Base-by-base conservation (phyloP, 75 land plant species). In the Cunninghamia lanceolata region DNA sequence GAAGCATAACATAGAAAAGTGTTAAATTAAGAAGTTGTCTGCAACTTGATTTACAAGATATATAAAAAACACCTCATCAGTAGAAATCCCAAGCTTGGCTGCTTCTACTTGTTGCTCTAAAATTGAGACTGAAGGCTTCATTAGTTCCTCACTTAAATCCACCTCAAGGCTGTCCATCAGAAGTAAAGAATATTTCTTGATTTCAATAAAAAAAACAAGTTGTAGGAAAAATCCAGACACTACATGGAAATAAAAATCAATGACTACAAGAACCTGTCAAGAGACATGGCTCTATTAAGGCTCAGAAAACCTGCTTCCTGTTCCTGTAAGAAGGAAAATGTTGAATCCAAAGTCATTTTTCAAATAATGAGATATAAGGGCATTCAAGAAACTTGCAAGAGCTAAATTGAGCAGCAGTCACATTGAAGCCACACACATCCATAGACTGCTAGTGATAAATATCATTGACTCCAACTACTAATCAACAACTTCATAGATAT, bases 231-330 rank as follows among this genome's bases (percentile, higher is more conserved):
- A 81, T 9, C 32, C 19, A 40, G 56, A 53, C 32, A 45, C 21
- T 75, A 43, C 30, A 68, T 32, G 3, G 52, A 45, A 36, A 50
- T 85, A 68, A 36, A 85, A 89, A 85, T 66, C 34, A 25, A 19
- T 77, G 47, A 54, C 39, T 32, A 78, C 74, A 86, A 80, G 10
- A 84, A 97, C 99, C 95, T 96, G 93, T 96, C 92, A 43, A 97
- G 97, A 35, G 87, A 92, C 92, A 97, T 93, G 21, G 94, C 94
- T 88, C 99, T 85, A 43, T 91, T 94, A 28, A 97, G 84, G 89
- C 96, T 97, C 45, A 97, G 91, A 84, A 97, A 97, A 5, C 99
- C 99, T 66, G 94, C 94, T 56, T 89, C 81, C 84, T 84, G 89
- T 81, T 93, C 92, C 86, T 79, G 82, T 80, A 80, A 45, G 45